Evolutionary conservation across 495 filamentous ascomycete species (phyloP).

Genomic region (Hypoxylon trugodes): DNA sequence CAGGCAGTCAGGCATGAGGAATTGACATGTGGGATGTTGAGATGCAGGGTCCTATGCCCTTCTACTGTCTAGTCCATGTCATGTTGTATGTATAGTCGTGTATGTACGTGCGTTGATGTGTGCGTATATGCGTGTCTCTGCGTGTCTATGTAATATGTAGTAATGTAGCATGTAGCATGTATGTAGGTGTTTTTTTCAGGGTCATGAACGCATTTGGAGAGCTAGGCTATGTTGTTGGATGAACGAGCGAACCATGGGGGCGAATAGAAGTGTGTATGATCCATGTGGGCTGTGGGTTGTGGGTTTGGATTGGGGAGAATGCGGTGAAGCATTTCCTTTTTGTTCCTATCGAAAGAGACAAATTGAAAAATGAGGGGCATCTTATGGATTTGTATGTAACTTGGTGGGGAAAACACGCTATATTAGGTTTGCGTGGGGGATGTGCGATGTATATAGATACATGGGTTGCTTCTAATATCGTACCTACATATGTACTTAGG

Average conservation of each 20-base stretch:
- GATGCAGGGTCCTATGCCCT: conserved; percentile 1
- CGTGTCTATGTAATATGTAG: no score
- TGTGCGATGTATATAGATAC: no score
- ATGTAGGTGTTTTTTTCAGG: conserved; percentile 25
- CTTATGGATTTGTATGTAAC: conserved; percentile 9
- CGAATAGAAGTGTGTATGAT: no score
- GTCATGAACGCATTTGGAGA: not conserved
- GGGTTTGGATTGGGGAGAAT: conserved; percentile 33
- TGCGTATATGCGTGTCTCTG: no score
- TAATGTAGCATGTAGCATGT: not conserved
- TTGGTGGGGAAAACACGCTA: not conserved
- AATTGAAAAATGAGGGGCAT: conserved; percentile 23
- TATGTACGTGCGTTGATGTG: not conserved
- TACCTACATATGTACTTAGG: no score
- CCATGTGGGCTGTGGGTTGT: no score
- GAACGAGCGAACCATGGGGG: conserved; percentile 22
- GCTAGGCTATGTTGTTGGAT: conserved; percentile 10
- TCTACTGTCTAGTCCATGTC: conserved; percentile 2
- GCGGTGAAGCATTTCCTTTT: conserved; percentile 33
- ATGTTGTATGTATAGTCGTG: conserved; percentile 2
- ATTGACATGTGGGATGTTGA: conserved; percentile 15
- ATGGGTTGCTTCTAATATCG: no score
- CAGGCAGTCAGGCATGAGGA: conserved; percentile 28
- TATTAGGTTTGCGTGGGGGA: conserved; percentile 13
- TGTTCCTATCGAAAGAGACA: conserved; percentile 14